A percentile compares a stretch with the other conserved stretches of the same genome.
Evolutionary conservation across 2,329 filamentous ascomycete genomes (phyloP).

Genomic region (Curvularia eragrostidis): DNA sequence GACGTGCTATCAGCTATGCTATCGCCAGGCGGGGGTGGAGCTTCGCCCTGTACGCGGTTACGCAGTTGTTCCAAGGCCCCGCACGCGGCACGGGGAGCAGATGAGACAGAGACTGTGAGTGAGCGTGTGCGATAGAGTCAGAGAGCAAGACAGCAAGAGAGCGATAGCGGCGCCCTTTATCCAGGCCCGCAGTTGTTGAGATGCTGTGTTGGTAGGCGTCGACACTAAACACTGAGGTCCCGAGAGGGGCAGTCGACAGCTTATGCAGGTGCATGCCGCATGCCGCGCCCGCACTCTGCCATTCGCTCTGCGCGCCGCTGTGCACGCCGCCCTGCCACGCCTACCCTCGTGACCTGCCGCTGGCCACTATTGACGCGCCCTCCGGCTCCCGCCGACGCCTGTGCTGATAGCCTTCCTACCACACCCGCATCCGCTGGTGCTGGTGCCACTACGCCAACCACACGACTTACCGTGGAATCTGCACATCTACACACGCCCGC

Average conservation of each 20-base stretch:
- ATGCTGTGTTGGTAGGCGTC: slow-evolving; percentile 14
- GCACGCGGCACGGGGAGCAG: not conserved
- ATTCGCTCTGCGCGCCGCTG: no score
- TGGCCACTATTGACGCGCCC: no score
- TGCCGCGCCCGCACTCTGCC: slow-evolving; percentile 4
- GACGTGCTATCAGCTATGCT: slow-evolving; percentile 17
- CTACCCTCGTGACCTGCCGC: not conserved
- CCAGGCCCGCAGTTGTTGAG: slow-evolving; percentile 24
- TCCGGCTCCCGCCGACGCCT: not conserved
- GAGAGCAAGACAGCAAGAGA: not conserved
- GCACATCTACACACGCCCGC: not conserved
- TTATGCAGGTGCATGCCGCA: slow-evolving; percentile 26
- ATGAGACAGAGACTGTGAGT: not conserved
- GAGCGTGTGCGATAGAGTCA: not conserved
- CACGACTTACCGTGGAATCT: no score
- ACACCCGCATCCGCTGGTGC: no score
- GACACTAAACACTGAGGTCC: slow-evolving; percentile 3
- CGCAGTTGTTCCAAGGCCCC: not conserved
- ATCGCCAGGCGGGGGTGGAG: not conserved
- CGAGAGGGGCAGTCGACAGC: slow-evolving; percentile 22
- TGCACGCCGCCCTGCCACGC: no score
- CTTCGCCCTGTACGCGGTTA: slow-evolving; percentile 4
- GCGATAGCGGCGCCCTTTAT: slow-evolving; percentile 8
- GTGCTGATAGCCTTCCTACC: not conserved
- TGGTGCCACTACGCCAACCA: not conserved